Evolutionary conservation across 2,329 filamentous ascomycete genomes (phyloP).

Genomic region (Chrysoporthe deuterocubensis): DNA sequence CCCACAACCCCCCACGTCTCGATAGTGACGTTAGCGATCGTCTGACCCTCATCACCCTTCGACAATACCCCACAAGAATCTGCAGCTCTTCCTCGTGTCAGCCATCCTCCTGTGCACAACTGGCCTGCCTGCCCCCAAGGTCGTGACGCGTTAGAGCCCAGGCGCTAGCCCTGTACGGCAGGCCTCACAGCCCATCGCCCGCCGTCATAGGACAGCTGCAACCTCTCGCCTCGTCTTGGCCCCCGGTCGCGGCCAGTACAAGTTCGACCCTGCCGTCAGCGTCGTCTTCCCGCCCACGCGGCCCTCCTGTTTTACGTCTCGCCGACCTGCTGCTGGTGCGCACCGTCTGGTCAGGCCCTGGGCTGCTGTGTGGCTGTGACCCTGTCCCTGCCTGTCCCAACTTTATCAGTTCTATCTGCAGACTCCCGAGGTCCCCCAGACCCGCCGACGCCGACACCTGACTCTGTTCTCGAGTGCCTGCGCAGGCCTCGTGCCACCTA

Average conservation of each 20-base stretch:
- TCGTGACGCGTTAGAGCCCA: neutral
- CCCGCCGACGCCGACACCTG: neutral
- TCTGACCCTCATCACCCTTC: neutral
- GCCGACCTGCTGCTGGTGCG: neutral
- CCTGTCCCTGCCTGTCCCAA: neutral
- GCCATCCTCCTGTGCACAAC: neutral
- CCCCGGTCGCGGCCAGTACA: constrained; percentile 17
- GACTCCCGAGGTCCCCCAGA: constrained; percentile 12
- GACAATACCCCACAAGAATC: neutral
- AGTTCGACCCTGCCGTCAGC: neutral
- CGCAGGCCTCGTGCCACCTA: neutral
- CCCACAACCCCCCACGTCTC: neutral
- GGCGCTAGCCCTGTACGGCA: constrained; percentile 19
- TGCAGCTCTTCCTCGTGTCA: constrained; percentile 1
- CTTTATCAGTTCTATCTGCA: constrained; percentile 10
- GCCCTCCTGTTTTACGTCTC: constrained; percentile 1
- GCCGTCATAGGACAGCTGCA: constrained; percentile 17
- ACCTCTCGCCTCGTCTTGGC: constrained; percentile 19
- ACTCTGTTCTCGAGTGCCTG: neutral
- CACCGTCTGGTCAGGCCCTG: neutral
- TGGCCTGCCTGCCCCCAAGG: neutral
- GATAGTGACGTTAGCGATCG: neutral
- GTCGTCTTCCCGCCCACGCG: constrained; percentile 8
- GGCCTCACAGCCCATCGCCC: constrained; percentile 13
- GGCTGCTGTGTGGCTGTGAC: neutral